Evolutionary conservation across 148 eudicot genomes (phyloP), one percentile per base, ranked within the genome.

Genomic region (Linanthus parryae): DNA sequence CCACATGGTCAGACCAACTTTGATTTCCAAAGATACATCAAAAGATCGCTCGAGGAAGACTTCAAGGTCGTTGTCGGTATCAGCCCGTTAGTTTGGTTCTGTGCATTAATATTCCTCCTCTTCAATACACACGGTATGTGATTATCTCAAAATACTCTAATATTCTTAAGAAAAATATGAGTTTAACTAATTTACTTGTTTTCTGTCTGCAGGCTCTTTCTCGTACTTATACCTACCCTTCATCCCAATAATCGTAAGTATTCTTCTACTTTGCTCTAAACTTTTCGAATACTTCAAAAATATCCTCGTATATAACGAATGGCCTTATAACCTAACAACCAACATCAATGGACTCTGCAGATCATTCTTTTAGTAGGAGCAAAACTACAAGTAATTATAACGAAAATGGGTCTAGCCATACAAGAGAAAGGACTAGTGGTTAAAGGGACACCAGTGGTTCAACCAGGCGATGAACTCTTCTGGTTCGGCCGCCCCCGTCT

Each of bases 1-100:
- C 78, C 88, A 3, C 66, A 57, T 10, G 72, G 73, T 10, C 69
- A 68, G 3, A 29, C 31, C 2, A 61, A 55, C 1, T 77, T 74
- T 38, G 68, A 81, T 58, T 81, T 81, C 52, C 79, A 51, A 21
- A 77, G 74, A 47, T 81, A 81, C 21, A 77, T 81, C 24, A 81
- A 54, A 6, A 65, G 80, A 57, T 68, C 87, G 23, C 75, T 81
- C 4, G 83, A 81, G 50, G 77, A 74, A 30, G 87, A 81, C 27
- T 77, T 77, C 66, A 77, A 71, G 52, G 80, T 74, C 5, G 75
- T 81, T 9, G 83, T 77, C 1, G 88, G 88, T 2, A 81, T 81
- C 37, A 77, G 80, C 44, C 84, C 80, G 17, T 50, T 63, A 40
- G 68, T 75, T 49, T 79, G 80, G 84, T 65, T 74, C 19, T 52